Evolutionary conservation across 2,329 filamentous ascomycete genomes (phyloP).

Genomic region (Aspergillus oerlinghausenensis): DNA sequence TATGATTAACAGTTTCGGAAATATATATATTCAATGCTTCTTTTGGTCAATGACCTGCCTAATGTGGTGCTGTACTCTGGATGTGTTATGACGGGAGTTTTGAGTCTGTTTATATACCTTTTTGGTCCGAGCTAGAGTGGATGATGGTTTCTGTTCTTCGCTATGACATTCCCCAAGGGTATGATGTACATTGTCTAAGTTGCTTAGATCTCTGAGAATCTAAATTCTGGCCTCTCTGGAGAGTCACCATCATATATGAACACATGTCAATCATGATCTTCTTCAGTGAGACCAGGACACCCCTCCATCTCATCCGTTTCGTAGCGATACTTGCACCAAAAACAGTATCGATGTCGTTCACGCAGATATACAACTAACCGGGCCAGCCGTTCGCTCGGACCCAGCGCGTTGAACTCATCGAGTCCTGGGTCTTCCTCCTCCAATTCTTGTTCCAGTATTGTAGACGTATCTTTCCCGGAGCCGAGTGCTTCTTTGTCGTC

Average conservation of each 20-base stretch:
- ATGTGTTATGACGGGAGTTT: conserved; percentile 12
- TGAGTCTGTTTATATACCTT: conserved; percentile 3
- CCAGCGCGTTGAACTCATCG: conserved; percentile 69
- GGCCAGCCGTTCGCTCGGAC: conserved; percentile 61
- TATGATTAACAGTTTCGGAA: background rate
- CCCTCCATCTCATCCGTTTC: conserved; percentile 69
- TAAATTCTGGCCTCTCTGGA: background rate
- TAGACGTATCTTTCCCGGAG: conserved; percentile 43
- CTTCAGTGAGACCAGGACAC: conserved; percentile 82
- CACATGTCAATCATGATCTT: conserved; percentile 62
- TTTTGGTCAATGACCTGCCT: background rate
- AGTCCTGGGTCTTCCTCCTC: conserved; percentile 75
- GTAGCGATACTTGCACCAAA: conserved; percentile 91
- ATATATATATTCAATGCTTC: background rate
- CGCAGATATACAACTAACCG: conserved; percentile 67
- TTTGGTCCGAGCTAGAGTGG: background rate
- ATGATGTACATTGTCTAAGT: background rate
- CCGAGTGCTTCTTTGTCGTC: conserved; percentile 69
- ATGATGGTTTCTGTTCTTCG: conserved; percentile 4
- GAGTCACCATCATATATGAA: background rate
- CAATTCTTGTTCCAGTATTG: conserved; percentile 49
- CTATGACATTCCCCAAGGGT: background rate
- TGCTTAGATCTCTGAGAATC: background rate
- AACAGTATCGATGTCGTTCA: conserved; percentile 74
- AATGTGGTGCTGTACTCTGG: background rate